Evolutionary conservation across 176 grass and related monocot genomes (phyloP).

Genomic region (Paspalum notatum): DNA sequence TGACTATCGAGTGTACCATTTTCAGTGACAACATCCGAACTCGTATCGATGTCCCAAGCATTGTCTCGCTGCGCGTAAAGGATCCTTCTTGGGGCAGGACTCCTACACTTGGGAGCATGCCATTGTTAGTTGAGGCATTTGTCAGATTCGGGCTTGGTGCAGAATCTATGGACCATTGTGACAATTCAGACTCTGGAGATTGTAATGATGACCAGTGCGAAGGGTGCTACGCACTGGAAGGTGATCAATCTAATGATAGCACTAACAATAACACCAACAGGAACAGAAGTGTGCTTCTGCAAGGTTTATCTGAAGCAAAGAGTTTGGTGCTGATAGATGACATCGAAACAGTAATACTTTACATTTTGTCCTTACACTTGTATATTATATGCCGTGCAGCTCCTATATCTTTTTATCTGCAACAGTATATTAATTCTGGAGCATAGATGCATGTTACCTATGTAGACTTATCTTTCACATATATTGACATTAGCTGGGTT

Average conservation of each 20-base stretch:
- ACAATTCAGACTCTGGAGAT: background rate
- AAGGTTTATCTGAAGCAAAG: constrained; percentile 9
- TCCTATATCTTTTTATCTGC: no score
- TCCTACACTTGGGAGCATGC: constrained; percentile 16
- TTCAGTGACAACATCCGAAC: background rate
- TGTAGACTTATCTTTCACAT: background rate
- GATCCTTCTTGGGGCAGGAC: background rate
- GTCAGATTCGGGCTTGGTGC: background rate
- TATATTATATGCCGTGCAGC: background rate
- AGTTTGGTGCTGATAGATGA: background rate
- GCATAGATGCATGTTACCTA: background rate
- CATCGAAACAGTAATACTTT: background rate
- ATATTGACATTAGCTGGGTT: background rate
- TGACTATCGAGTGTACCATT: background rate
- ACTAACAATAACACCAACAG: background rate
- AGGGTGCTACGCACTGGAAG: background rate
- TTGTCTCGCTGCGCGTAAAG: background rate
- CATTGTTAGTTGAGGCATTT: background rate
- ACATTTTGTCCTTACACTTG: background rate
- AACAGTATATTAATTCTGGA: background rate
- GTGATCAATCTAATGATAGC: background rate
- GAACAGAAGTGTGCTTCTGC: constrained; percentile 2
- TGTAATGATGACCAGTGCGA: background rate
- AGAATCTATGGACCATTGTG: background rate
- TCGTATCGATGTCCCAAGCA: background rate